A percentile compares a stretch with the other conserved stretches of the same genome.
Evolutionary conservation across 2,329 filamentous ascomycete species (phyloP).

Genomic region (Aspergillus pseudonomiae): DNA sequence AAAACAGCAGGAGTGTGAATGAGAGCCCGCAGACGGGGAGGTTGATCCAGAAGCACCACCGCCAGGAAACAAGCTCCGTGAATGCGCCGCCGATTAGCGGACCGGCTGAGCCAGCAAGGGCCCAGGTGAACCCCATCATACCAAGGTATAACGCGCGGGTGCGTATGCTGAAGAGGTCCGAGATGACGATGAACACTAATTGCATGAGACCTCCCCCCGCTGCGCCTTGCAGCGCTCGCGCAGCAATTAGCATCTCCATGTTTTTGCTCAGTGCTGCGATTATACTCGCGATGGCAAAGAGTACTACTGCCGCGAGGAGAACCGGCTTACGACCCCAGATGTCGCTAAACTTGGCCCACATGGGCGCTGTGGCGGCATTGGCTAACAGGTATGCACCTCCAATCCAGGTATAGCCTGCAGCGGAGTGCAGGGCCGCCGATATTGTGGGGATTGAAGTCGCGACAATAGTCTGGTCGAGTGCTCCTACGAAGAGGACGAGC

Average conservation of each 20-base stretch:
- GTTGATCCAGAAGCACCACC: conserved; percentile 48
- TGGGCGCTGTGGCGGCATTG: conserved; percentile 67
- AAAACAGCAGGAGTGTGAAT: conserved; percentile 50
- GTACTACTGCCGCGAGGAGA: conserved; percentile 49
- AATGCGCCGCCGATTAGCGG: conserved; percentile 58
- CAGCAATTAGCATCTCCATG: conserved; percentile 57
- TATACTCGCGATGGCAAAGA: conserved; percentile 55
- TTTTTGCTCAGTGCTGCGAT: conserved; percentile 52
- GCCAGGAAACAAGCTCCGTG: conserved; percentile 48
- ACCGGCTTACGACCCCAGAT: conserved; percentile 46
- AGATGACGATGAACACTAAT: conserved; percentile 57
- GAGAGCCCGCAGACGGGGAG: neutral
- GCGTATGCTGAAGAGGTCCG: conserved; percentile 58
- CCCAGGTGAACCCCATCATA: conserved; percentile 58
- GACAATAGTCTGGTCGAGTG: conserved; percentile 57
- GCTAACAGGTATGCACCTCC: conserved; percentile 73
- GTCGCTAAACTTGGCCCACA: conserved; percentile 64
- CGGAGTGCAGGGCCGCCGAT: conserved; percentile 63
- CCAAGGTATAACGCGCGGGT: conserved; percentile 55
- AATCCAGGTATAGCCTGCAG: conserved; percentile 76
- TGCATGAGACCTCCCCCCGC: conserved; percentile 58
- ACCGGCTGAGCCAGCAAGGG: conserved; percentile 55
- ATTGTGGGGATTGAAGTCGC: conserved; percentile 66
- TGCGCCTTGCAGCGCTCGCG: conserved; percentile 57
- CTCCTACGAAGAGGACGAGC: conserved; percentile 28